phyloP scores from a whole-genome alignment of 495 filamentous ascomycete genomes.

The Aspergillus nidulans region DNA sequence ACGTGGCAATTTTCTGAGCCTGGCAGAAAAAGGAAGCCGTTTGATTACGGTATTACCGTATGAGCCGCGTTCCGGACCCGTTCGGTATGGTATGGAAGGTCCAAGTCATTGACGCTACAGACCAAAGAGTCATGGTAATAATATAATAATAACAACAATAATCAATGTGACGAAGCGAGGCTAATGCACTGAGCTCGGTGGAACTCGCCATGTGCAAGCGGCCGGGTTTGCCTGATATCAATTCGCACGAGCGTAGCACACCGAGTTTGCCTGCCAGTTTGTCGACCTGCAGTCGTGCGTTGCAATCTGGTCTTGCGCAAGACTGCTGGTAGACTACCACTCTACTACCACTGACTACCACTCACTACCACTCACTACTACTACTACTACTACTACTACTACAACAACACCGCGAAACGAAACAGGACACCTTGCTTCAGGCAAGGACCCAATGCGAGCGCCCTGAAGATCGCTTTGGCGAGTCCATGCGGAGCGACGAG shows the following conservation, averaged over 20 bases:
- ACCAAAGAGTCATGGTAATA: background rate
- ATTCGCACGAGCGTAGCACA: background rate
- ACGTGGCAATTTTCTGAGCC: too few relatives aligned
- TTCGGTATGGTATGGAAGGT: slow-evolving; percentile 13
- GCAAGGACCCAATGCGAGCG: slow-evolving; percentile 4
- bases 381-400: background rate
- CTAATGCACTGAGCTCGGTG: slow-evolving; percentile 8
- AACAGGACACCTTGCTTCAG: slow-evolving; percentile 4
- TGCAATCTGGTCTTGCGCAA: background rate
- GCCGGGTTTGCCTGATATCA: background rate
- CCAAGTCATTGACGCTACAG: background rate
- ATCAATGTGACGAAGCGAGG: slow-evolving; percentile 11
- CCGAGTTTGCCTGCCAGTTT: background rate
- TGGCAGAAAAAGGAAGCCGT: slow-evolving; percentile 1
- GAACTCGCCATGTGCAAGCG: slow-evolving; percentile 3
- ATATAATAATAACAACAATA: background rate
- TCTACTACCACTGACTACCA: background rate
- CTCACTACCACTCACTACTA: too few relatives aligned
- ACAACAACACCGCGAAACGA: background rate
- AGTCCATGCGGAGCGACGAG: background rate
- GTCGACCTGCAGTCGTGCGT: background rate
- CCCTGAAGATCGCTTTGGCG: background rate
- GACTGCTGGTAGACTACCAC: background rate
- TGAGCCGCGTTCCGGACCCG: slow-evolving; percentile 4
- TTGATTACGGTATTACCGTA: background rate